phyloP scores from a whole-genome alignment of 2,329 filamentous ascomycete genomes.

The Neodidymelliopsis sp. region DNA sequence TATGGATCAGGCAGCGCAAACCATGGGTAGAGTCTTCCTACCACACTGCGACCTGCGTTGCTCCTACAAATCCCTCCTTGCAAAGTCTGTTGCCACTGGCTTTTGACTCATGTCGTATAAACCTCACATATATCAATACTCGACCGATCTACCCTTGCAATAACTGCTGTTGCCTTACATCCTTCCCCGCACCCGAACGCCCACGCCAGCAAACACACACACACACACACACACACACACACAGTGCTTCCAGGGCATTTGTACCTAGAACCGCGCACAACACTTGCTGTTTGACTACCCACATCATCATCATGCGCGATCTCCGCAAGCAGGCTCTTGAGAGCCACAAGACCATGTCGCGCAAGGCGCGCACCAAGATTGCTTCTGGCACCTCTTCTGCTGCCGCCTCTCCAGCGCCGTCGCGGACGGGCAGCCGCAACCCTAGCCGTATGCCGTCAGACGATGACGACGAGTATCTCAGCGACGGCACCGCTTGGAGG shows the following conservation, averaged over 20 bases:
- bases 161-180: constrained; percentile 31
- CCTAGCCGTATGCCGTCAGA: constrained; percentile 70
- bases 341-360: constrained; percentile 75
- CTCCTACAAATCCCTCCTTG: constrained; percentile 11
- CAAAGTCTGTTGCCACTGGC: constrained; percentile 22
- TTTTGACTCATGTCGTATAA: constrained; percentile 49
- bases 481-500: constrained; percentile 67
- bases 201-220: constrained; percentile 10
- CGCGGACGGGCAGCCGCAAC: constrained; percentile 56
- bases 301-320: constrained; percentile 68
- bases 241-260: constrained; percentile 6
- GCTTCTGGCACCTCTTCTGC: constrained; percentile 66
- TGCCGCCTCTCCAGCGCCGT: constrained; percentile 64
- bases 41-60: constrained; percentile 15
- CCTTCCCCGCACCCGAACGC: constrained; percentile 36
- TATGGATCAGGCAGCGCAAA: constrained; percentile 12
- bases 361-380: constrained; percentile 68
- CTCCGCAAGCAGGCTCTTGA: constrained; percentile 72
- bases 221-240: constrained; percentile 1
- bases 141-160: constrained; percentile 44
- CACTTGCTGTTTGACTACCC: too few relatives aligned
- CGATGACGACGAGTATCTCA: constrained; percentile 64
- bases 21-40: constrained; percentile 10
- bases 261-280: neutral
- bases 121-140: constrained; percentile 33